These are phyloP conservation scores for Gracilariopsis chorda DNA, from an alignment of 23 red algal genomes.

Conservation along the genomic window DNA sequence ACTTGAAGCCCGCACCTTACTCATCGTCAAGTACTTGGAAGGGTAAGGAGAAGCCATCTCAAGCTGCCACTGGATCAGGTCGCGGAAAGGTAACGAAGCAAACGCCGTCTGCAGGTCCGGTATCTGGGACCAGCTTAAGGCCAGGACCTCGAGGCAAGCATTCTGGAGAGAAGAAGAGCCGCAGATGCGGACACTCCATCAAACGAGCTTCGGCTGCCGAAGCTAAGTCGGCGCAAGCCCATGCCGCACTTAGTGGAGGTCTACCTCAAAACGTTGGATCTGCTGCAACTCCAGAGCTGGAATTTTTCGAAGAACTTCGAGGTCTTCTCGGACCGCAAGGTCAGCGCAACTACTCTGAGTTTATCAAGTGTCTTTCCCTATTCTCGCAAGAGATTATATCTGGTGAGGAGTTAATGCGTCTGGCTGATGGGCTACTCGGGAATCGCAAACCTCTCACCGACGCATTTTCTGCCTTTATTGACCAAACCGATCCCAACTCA, in stretches of 20 bases:
- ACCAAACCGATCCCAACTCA: constrained; percentile 47
- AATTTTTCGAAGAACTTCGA: constrained; percentile 91
- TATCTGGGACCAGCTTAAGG: not conserved
- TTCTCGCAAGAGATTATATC: constrained; percentile 89
- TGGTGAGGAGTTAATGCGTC: constrained; percentile 79
- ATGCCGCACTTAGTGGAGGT: not conserved
- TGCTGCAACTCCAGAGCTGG: constrained; percentile 43
- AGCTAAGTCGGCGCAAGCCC: not conserved
- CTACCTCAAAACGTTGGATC: not conserved
- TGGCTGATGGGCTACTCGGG: constrained; percentile 82
- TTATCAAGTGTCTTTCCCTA: constrained; percentile 97
- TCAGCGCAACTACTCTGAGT: constrained; percentile 77
- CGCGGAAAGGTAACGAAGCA: not conserved
- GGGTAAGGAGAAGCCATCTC: constrained; percentile 1
- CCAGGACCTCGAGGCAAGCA: not conserved
- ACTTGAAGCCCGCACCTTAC: not conserved
- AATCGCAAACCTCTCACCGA: constrained; percentile 65
- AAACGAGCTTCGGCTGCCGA: not conserved
- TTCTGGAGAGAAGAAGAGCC: not conserved
- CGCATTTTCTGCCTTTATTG: constrained; percentile 78
- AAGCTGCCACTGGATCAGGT: not conserved
- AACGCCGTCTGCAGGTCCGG: not conserved
- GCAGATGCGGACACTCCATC: not conserved
- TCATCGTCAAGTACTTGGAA: not conserved
- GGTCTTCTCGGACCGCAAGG: constrained; percentile 48